phyloP scores from a whole-genome alignment of 805 yeast species.

The Candida silvicultrix region DNA sequence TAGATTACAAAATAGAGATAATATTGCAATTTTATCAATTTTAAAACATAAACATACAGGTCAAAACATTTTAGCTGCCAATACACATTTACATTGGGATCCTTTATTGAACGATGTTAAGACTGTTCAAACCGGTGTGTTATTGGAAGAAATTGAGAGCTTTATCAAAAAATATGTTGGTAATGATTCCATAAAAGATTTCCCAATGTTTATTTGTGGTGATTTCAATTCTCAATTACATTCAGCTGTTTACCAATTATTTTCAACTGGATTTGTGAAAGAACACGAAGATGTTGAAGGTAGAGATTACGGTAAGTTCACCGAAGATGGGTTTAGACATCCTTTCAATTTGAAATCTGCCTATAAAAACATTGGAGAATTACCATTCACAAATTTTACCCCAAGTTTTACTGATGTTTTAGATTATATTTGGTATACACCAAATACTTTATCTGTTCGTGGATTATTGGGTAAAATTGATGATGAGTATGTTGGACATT shows the following conservation, averaged over 20 bases:
- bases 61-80: slow-evolving; percentile 66
- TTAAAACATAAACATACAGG: slow-evolving; percentile 72
- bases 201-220: slow-evolving; percentile 86
- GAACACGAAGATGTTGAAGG: slow-evolving; percentile 79
- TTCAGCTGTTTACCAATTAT: slow-evolving; percentile 88
- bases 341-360: slow-evolving; percentile 78
- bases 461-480: slow-evolving; percentile 87
- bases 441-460: slow-evolving; percentile 70
- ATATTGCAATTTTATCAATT: slow-evolving; percentile 73
- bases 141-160: slow-evolving; percentile 79
- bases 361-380: slow-evolving; percentile 77
- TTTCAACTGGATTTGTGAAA: slow-evolving; percentile 74
- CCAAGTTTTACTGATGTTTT: slow-evolving; percentile 91
- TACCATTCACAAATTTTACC: slow-evolving; percentile 91
- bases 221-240: slow-evolving; percentile 86
- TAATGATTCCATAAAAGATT: slow-evolving; percentile 33
- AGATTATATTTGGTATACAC: slow-evolving; percentile 94
- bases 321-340: slow-evolving; percentile 84
- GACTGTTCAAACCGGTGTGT: slow-evolving; percentile 88
- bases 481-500: slow-evolving; percentile 62
- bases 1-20: slow-evolving; percentile 94
- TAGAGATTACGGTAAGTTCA: slow-evolving; percentile 84
- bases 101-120: slow-evolving; percentile 95
- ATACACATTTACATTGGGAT: slow-evolving; percentile 98
- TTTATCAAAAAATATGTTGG: slow-evolving; percentile 35